Evolutionary conservation across 169 alveolate species (phyloP).

Genomic region (Cryptosporidium viatorum): DNA sequence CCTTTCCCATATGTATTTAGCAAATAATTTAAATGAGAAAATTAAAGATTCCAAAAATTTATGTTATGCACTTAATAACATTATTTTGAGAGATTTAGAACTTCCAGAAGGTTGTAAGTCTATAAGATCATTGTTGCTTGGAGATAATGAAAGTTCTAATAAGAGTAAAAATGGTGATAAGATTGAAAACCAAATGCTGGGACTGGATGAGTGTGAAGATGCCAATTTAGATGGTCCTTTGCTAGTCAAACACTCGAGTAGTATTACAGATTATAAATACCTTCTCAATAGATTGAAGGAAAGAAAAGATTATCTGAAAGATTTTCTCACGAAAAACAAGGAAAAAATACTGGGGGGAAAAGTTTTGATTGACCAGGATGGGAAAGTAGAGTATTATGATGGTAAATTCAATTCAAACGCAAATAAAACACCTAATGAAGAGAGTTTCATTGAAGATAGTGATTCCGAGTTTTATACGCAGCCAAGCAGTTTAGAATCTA

Average conservation of each 20-base stretch:
- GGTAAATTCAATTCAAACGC: neutral
- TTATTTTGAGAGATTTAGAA: constrained; percentile 29
- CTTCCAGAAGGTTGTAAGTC: constrained; percentile 42
- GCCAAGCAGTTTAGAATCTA: constrained; percentile 27
- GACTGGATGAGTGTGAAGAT: constrained; percentile 1
- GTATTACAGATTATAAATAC: constrained; percentile 42
- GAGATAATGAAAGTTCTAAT: neutral
- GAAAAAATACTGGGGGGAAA: constrained; percentile 23
- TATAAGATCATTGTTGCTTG: constrained; percentile 34
- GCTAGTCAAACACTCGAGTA: constrained; percentile 26
- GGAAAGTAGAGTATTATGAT: constrained; percentile 2
- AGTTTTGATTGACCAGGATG: constrained; percentile 10
- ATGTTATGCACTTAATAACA: constrained; percentile 40
- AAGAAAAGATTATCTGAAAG: constrained; percentile 39
- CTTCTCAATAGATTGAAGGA: constrained; percentile 34
- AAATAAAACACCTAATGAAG: neutral
- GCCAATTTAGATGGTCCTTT: constrained; percentile 28
- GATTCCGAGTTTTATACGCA: constrained; percentile 6
- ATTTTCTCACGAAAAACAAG: constrained; percentile 10
- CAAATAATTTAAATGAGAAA: constrained; percentile 13
- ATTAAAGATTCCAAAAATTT: constrained; percentile 50
- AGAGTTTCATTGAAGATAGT: constrained; percentile 2
- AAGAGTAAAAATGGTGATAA: neutral
- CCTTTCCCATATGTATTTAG: constrained; percentile 23
- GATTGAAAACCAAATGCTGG: neutral